Conservation (phyloP, 2,329 filamentous ascomycete genomes). For the Neophaeococcomyces aloes region DNA sequence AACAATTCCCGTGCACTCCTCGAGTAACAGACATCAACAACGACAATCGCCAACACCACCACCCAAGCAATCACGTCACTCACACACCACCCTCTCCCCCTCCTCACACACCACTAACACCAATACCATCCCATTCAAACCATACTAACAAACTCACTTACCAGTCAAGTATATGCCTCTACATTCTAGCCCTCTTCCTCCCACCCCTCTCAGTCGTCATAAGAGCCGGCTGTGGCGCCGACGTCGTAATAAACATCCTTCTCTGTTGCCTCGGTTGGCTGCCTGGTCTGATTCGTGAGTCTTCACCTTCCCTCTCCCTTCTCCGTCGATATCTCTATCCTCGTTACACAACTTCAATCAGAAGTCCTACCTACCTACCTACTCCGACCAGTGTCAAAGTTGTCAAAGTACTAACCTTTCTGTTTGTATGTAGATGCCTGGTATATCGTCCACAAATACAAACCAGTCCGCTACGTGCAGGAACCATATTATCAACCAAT, state of each 20-base stretch:
- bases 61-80: too few relatives aligned
- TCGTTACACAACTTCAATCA: too few relatives aligned
- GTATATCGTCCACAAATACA: conserved; percentile 5
- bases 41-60: too few relatives aligned
- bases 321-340: neutral
- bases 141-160: neutral
- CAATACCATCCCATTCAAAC: too few relatives aligned
- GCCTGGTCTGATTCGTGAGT: conserved; percentile 75
- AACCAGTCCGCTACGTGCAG: neutral
- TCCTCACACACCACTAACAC: too few relatives aligned
- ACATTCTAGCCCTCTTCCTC: conserved; percentile 71
- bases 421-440: conserved; percentile 5
- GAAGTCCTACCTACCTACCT: too few relatives aligned
- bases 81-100: too few relatives aligned
- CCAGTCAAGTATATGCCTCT: conserved; percentile 18
- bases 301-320: conserved; percentile 4
- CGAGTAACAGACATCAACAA: too few relatives aligned
- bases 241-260: conserved; percentile 85
- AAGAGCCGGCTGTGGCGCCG: conserved; percentile 76
- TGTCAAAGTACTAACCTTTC: neutral
- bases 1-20: too few relatives aligned
- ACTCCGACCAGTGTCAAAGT: too few relatives aligned
- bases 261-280: conserved; percentile 67
- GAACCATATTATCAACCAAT: neutral
- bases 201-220: conserved; percentile 88